Percentiles rank a stretch among this genome's conserved stretches.
phyloP scores from a whole-genome alignment of 495 filamentous ascomycete genomes.

The Aspergillus homomorphus region DNA sequence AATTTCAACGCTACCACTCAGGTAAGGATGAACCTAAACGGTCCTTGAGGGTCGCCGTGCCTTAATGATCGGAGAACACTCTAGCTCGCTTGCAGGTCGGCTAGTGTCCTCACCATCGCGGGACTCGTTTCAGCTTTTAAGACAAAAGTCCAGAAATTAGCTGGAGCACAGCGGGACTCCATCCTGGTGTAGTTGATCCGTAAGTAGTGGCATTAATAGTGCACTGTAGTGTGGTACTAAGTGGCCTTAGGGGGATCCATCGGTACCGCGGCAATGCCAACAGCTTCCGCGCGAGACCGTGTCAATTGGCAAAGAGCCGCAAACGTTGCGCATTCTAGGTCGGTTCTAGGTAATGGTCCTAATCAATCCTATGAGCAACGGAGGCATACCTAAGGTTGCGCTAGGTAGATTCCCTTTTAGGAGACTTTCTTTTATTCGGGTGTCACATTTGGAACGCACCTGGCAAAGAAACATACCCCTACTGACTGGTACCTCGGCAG shows the following conservation, averaged over 20 bases:
- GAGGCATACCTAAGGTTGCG: not conserved
- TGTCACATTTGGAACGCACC: too few species aligned
- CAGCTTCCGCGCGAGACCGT: not conserved
- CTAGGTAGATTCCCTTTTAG: not conserved
- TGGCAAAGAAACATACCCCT: not conserved
- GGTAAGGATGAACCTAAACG: not conserved
- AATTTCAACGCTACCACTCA: not conserved
- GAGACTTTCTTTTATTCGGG: too few species aligned
- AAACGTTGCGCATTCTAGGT: not conserved
- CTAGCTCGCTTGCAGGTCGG: constrained; percentile 14
- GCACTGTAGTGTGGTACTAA: not conserved
- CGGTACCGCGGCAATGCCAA: not conserved
- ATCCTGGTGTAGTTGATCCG: not conserved
- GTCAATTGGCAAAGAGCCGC: not conserved
- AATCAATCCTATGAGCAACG: not conserved
- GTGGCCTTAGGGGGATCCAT: not conserved
- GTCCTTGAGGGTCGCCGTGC: not conserved
- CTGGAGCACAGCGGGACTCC: not conserved
- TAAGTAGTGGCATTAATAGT: not conserved
- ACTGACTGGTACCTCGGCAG: not conserved
- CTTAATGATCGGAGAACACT: not conserved
- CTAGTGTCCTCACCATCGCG: not conserved
- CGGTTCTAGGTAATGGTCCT: not conserved
- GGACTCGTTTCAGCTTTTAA: not conserved
- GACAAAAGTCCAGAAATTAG: not conserved